phyloP scores from a whole-genome alignment of 495 filamentous ascomycete species.

The Aspergillus incahuasiensis region DNA sequence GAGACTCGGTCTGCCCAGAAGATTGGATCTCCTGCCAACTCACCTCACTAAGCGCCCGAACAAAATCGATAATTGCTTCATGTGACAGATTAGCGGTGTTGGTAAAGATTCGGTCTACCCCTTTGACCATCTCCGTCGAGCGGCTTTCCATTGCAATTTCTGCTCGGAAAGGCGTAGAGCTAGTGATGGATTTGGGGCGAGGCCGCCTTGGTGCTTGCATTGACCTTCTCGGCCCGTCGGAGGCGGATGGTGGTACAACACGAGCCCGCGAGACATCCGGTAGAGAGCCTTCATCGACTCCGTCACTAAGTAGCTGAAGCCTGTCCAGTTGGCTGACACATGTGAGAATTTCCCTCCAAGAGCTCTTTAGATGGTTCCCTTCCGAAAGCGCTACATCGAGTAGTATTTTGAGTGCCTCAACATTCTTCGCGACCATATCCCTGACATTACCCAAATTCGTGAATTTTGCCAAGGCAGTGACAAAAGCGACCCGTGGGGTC shows the following conservation, averaged over 20 bases:
- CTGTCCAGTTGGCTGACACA: slow-evolving; percentile 96
- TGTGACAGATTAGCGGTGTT: slow-evolving; percentile 90
- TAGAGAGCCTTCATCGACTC: slow-evolving; percentile 85
- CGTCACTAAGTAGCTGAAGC: slow-evolving; percentile 88
- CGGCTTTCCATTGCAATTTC: slow-evolving; percentile 89
- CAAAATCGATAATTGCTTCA: slow-evolving; percentile 97
- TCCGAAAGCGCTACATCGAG: slow-evolving; percentile 89
- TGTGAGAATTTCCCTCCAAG: slow-evolving; percentile 92
- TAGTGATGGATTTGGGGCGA: slow-evolving; percentile 60
- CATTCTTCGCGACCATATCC: slow-evolving; percentile 94
- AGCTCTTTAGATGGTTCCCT: slow-evolving; percentile 80
- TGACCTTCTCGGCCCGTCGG: slow-evolving; percentile 55
- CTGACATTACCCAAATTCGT: slow-evolving; percentile 93
- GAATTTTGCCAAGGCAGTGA: slow-evolving; percentile 86
- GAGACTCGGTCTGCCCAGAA: slow-evolving; percentile 89
- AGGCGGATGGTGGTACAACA: slow-evolving; percentile 53
- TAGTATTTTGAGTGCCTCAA: slow-evolving; percentile 86
- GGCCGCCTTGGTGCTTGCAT: slow-evolving; percentile 59
- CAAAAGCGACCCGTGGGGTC: slow-evolving; percentile 87
- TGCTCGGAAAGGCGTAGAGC: slow-evolving; percentile 64
- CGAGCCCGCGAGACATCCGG: slow-evolving; percentile 88
- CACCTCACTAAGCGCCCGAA: slow-evolving; percentile 86
- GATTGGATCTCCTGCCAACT: slow-evolving; percentile 99
- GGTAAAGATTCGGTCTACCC: slow-evolving; percentile 92
- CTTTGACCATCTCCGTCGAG: slow-evolving; percentile 86